Evolutionary conservation across 257 asterid species (phyloP), one percentile per base, ranked within the genome.

Genomic region (Solanum ahanhuiri): DNA sequence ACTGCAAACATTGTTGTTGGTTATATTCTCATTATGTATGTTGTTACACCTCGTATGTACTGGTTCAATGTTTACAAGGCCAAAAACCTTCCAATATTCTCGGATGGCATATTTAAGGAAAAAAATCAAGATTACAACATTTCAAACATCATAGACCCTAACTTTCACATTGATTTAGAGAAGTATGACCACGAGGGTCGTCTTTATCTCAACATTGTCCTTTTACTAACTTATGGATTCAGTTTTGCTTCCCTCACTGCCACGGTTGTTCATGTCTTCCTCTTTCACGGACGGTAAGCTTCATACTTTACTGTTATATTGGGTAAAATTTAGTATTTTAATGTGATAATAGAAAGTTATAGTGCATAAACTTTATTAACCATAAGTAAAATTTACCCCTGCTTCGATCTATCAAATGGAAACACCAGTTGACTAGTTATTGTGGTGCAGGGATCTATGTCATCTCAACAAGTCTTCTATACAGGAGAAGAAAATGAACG

Each of bases 1-100:
- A 93, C 99, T 86, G 99, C 93, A 64, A 96, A 96, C 73, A 89
- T 96, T 57, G 97, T 98, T 48, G 95, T 88, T 81, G 99, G 98
- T 66, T 96, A 92, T 91, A 84, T 94, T 69, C 87, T 95, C 70
- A 86, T 95, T 89, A 88, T 93, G 94, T 96, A 95, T 77, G 90
- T 94, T 17, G 57, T 94, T 39, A 92, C 96, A 30, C 99, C 98
- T 33, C 43, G 91, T n/a, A 85, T 89, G 90, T 96, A 96, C 84
- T 94, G 98, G 98, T 87, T 89, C 91, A 94, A 94, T 76, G 34
- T 33, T 33, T 33, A 33, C 34, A 33, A 33, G 34, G 34, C 34
- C 34, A 0, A 33, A 1, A 33, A 33, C 34, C 94, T 96, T 67
- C 98, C 98, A 5, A 93, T 96, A 73, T 95, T 94, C 67, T 95